Evolutionary conservation across 116 monocot genomes (phyloP).

Genomic region (Zostera marina): DNA sequence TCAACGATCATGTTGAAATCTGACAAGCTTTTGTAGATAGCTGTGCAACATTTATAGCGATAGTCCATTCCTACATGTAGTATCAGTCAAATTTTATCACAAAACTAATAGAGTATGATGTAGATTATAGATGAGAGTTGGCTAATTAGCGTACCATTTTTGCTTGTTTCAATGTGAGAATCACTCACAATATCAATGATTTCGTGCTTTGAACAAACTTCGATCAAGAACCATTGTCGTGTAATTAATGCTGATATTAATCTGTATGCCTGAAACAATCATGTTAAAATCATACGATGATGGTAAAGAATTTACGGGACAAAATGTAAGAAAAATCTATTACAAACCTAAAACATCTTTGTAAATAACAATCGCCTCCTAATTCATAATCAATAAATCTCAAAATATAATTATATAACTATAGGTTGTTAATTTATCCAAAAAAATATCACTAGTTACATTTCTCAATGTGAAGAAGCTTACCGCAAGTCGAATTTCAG

Average conservation of each 20-base stretch:
- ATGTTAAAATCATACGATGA: not conserved
- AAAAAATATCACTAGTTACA: not conserved
- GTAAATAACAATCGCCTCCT: too few species aligned
- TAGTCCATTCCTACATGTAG: slow-evolving; percentile 65
- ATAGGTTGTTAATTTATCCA: too few species aligned
- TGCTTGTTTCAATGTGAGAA: not conserved
- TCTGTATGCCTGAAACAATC: too few species aligned
- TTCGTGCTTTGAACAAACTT: not conserved
- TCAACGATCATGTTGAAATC: slow-evolving; percentile 47
- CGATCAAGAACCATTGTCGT: not conserved
- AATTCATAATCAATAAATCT: too few species aligned
- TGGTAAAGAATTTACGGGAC: too few species aligned
- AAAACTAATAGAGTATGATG: not conserved
- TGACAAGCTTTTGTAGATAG: slow-evolving; percentile 49
- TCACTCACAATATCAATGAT: not conserved
- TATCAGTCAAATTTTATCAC: not conserved
- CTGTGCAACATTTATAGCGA: slow-evolving; percentile 53
- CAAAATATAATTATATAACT: too few species aligned
- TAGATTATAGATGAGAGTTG: not conserved
- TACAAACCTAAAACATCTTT: too few species aligned
- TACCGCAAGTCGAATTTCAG: slow-evolving; percentile 78
- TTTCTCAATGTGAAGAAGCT: slow-evolving; percentile 10
- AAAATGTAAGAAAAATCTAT: too few species aligned
- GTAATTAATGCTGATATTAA: too few species aligned
- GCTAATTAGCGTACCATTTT: not conserved